Evolutionary conservation across 208 protist genomes (phyloP).

Genomic region (Naegleria gruberi): DNA sequence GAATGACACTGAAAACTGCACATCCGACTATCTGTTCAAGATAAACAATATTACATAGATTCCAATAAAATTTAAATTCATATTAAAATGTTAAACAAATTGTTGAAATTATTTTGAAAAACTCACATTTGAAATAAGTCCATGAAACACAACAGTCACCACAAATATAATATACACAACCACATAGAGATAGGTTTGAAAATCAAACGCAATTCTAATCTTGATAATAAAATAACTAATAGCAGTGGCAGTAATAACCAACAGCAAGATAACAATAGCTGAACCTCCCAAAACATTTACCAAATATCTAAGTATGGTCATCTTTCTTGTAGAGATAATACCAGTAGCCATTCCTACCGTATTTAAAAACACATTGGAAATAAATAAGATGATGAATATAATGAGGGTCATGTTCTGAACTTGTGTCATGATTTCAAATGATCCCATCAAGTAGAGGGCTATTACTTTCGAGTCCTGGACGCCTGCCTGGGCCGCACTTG

Average conservation of each 20-base stretch:
- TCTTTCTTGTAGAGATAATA: not conserved
- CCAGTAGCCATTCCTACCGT: not conserved
- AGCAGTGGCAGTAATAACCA: not conserved
- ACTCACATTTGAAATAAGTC: not conserved
- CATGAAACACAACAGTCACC: not conserved
- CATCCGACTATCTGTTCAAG: not conserved
- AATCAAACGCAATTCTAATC: not conserved
- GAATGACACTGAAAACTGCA: not conserved
- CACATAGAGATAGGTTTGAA: not conserved
- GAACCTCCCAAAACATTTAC: not conserved
- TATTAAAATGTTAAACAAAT: too few species aligned
- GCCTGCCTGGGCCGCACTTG: not conserved
- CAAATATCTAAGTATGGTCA: not conserved
- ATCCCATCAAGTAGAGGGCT: not conserved
- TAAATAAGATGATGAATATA: not conserved
- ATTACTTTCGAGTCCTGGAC: not conserved
- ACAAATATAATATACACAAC: not conserved
- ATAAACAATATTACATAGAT: not conserved
- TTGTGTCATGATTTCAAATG: not conserved
- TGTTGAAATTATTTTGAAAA: too few species aligned
- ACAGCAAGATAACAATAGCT: not conserved
- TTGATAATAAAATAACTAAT: not conserved
- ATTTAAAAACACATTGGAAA: not conserved
- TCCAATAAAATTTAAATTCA: too few species aligned
- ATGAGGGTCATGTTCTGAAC: not conserved